A percentile compares a stretch with the other conserved stretches of the same genome.
These are phyloP conservation scores for Didymella pomorum DNA, from an alignment of 2,329 filamentous ascomycete species.

Conservation along the genomic window DNA sequence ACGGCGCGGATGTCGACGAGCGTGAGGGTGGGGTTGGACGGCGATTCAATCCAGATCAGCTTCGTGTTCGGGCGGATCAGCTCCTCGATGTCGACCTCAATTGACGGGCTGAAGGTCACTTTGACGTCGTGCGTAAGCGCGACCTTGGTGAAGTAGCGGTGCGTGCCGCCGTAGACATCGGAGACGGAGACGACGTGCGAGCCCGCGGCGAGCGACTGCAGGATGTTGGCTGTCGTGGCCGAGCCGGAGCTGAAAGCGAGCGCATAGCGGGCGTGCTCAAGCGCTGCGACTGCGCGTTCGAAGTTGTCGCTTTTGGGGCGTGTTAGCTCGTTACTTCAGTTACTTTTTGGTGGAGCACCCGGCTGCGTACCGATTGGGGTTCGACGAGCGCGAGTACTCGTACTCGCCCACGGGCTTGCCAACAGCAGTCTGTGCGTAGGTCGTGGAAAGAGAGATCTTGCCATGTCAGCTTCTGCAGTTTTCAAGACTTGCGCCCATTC, in stretches of 20 bases:
- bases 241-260: constrained; percentile 95
- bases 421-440: constrained; percentile 89
- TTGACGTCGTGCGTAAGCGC: constrained; percentile 92
- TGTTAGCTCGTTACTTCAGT: constrained; percentile 22
- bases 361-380: constrained; percentile 75
- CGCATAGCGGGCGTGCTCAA: constrained; percentile 91
- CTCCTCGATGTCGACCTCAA: constrained; percentile 84
- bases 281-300: constrained; percentile 85
- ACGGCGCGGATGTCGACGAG: constrained; percentile 93
- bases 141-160: constrained; percentile 98
- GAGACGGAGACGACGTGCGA: constrained; percentile 96
- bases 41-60: constrained; percentile 95
- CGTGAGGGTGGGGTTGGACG: constrained; percentile 91
- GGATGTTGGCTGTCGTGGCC: constrained; percentile 89
- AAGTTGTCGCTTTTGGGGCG: constrained; percentile 79
- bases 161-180: constrained; percentile 97
- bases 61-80: constrained; percentile 91
- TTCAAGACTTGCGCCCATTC: not conserved
- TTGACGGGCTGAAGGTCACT: constrained; percentile 92
- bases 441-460: constrained; percentile 92
- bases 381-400: constrained; percentile 92
- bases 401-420: constrained; percentile 87
- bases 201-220: constrained; percentile 89
- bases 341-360: not conserved
- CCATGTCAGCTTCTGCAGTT: constrained; percentile 17